phyloP scores from a whole-genome alignment of 2,329 filamentous ascomycete genomes.

The Cordyceps cicadae region DNA sequence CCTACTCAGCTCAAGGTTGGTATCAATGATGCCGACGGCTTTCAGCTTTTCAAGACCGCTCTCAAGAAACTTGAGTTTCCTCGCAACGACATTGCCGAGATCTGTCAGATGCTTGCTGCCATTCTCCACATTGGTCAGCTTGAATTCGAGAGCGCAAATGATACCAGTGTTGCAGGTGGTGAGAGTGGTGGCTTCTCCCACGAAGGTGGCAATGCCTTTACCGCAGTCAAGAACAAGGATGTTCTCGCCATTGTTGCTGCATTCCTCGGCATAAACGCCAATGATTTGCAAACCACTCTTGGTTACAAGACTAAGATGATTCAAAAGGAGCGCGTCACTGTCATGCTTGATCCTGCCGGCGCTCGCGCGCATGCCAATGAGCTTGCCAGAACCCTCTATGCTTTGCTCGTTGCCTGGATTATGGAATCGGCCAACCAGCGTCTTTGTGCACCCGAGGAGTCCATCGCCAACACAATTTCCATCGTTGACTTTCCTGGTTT shows the following conservation, averaged over 20 bases:
- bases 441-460: conserved; percentile 78
- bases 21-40: conserved; percentile 91
- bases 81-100: conserved; percentile 86
- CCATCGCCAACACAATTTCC: conserved; percentile 86
- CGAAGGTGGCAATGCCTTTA: conserved; percentile 80
- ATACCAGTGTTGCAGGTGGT: conserved; percentile 70
- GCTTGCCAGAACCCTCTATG: conserved; percentile 86
- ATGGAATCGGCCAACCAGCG: conserved; percentile 88
- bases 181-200: conserved; percentile 96
- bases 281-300: conserved; percentile 77
- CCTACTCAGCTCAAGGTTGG: conserved; percentile 95
- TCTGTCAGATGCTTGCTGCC: conserved; percentile 86
- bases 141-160: conserved; percentile 77
- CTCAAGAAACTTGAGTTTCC: conserved; percentile 91
- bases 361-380: conserved; percentile 90
- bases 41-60: conserved; percentile 95
- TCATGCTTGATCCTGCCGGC: conserved; percentile 90
- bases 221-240: conserved; percentile 89
- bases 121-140: conserved; percentile 98
- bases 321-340: conserved; percentile 91
- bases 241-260: conserved; percentile 77
- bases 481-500: conserved; percentile 97
- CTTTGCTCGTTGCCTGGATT: conserved; percentile 85
- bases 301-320: conserved; percentile 97
- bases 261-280: conserved; percentile 79